Evolutionary conservation across 106 monocot species (phyloP).

Genomic region (Xerophyta viscosa): DNA sequence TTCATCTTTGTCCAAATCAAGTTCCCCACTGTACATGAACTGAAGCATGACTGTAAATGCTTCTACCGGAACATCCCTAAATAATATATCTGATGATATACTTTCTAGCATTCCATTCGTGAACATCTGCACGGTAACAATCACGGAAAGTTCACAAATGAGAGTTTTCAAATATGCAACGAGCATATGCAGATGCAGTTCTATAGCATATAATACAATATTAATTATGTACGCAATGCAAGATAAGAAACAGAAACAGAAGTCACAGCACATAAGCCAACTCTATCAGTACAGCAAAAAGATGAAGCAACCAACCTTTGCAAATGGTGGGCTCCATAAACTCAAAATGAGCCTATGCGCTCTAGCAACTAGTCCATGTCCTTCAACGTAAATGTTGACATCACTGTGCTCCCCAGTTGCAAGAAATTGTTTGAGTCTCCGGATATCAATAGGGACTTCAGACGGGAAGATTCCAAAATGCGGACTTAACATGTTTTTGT

Average conservation of each 20-base stretch:
- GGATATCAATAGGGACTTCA: constrained; percentile 34
- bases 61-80: constrained; percentile 59
- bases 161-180: neutral
- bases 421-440: constrained; percentile 60
- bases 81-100: constrained; percentile 46
- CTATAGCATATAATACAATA: too few species aligned
- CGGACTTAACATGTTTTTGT: constrained; percentile 13
- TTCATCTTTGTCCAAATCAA: constrained; percentile 38
- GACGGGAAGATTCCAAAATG: constrained; percentile 36
- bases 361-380: constrained; percentile 46
- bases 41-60: constrained; percentile 56
- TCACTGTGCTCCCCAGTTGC: constrained; percentile 62
- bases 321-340: constrained; percentile 75
- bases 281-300: too few species aligned
- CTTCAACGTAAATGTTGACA: constrained; percentile 58
- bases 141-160: neutral
- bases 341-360: constrained; percentile 82
- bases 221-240: too few species aligned
- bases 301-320: constrained; percentile 39
- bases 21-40: constrained; percentile 83
- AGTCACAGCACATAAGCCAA: too few species aligned
- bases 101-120: constrained; percentile 96
- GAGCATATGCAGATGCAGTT: too few species aligned
- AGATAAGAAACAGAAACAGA: too few species aligned
- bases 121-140: constrained; percentile 65